Conservation (phyloP, 202 grass and related monocot species). For the Setaria italica region DNA sequence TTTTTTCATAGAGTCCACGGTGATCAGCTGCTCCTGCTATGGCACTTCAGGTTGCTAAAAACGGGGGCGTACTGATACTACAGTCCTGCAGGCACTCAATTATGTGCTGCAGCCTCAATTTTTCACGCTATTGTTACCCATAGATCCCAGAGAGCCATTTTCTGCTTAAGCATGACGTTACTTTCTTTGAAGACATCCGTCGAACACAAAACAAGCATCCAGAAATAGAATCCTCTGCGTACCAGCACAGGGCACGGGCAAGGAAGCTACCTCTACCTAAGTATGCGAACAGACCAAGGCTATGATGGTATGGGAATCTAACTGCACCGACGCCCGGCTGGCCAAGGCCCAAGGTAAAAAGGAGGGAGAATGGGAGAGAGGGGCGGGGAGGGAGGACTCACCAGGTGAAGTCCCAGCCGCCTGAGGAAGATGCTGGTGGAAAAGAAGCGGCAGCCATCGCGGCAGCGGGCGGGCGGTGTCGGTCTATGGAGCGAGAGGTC, state of each 20-base stretch:
- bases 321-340: neutral
- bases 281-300: neutral
- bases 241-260: neutral
- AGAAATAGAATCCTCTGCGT: neutral
- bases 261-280: too few species aligned
- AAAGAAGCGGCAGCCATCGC: conserved; percentile 14
- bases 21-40: neutral
- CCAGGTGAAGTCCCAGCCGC: conserved; percentile 45
- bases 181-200: conserved; percentile 28
- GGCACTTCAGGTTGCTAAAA: neutral
- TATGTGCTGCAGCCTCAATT: neutral
- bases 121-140: neutral
- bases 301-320: neutral
- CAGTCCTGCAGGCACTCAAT: neutral
- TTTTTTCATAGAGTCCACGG: neutral
- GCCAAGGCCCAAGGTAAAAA: neutral
- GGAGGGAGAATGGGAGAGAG: neutral
- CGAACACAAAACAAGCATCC: neutral
- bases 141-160: neutral
- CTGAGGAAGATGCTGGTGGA: neutral
- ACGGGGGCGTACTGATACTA: too few species aligned
- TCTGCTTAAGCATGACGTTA: neutral
- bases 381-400: conserved; percentile 17
- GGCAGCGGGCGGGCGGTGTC: neutral
- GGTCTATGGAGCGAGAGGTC: neutral